These are phyloP conservation scores for Thalassiosira allenii DNA, from an alignment of 352 stramenopile genomes.

Conservation along the genomic window DNA sequence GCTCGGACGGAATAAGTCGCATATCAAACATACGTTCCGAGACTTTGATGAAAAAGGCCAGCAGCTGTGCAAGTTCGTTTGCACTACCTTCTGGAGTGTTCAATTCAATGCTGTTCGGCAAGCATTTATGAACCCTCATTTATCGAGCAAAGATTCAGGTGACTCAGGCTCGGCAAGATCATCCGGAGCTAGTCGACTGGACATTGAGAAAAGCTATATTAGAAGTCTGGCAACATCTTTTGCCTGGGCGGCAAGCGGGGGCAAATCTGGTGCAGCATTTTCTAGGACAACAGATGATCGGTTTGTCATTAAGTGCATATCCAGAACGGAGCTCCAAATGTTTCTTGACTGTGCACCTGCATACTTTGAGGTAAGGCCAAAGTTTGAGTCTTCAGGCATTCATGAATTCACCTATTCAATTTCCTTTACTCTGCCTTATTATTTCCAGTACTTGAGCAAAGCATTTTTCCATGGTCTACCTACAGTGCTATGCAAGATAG, in stretches of 20 bases:
- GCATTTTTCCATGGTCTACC: constrained; percentile 94
- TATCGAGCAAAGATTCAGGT: constrained; percentile 65
- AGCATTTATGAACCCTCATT: constrained; percentile 76
- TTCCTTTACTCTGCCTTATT: no score
- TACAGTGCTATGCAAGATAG: constrained; percentile 96
- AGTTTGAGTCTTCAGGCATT: no score
- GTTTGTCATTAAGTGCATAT: constrained; percentile 99
- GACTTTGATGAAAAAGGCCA: constrained; percentile 87
- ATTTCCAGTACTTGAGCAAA: constrained; percentile 93
- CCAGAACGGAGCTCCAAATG: constrained; percentile 97
- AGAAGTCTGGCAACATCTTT: constrained; percentile 82
- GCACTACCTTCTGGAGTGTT: constrained; percentile 88
- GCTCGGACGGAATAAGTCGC: constrained; percentile 84
- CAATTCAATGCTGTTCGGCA: constrained; percentile 89
- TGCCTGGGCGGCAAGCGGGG: constrained; percentile 93
- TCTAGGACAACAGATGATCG: constrained; percentile 94
- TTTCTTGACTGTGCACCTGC: constrained; percentile 88
- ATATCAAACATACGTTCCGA: constrained; percentile 88
- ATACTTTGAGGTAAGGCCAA: constrained; percentile 95
- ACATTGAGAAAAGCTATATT: constrained; percentile 84
- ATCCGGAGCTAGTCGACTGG: constrained; percentile 50
- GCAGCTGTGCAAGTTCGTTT: constrained; percentile 86
- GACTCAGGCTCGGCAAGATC: constrained; percentile 42
- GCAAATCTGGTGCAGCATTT: constrained; percentile 97
- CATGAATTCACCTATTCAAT: no score